Evolutionary conservation across 306 rosid genomes (phyloP), one percentile per base, ranked within the genome.

Genomic region (Neltuma alba): DNA sequence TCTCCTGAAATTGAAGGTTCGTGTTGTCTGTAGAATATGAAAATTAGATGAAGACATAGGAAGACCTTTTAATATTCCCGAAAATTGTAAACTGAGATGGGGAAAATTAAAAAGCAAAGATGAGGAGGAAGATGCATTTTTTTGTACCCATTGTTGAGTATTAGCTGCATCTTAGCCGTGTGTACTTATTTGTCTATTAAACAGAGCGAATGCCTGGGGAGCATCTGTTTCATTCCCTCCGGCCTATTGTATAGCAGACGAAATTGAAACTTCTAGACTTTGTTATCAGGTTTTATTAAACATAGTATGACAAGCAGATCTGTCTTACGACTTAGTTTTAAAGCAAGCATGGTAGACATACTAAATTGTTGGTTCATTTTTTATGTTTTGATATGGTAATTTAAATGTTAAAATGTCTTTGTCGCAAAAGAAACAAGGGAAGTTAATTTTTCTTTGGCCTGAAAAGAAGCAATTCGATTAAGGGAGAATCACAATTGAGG

Each of bases 11-110:
- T 23, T 67, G 52, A 27, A 75, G 66, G 42, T 66, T 52, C 33
- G 52, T 69, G 66, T 52, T 65, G 75, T 78, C 83, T 15, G 77
- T 88, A 86, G 90, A 67, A 76, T 33, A 82, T 71, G 48, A 71
- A 36, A 66, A 25, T 79, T 79, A 85, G 85, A 69, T 80, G 72
- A 74, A 36, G 25, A 52, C 74, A 64, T 58, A 74, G 81, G 83
- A 78, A 70, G 61, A 73, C 52, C 75, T 61, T 50, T 7, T 40
- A 60, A 50, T 85, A 2, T 62, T 60, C 65, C 78, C 27, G 36
- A 76, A 72, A 80, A 48, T 54, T 72, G 72, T 81, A 74, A 79
- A 15, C 34, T 57, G 61, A 45, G 70, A 45, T 66, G 77, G 14
- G 11, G 18, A 7, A 74, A 37, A 42, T 62, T 9, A 11, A 2